Percentiles rank a stretch among this genome's conserved stretches.
These are phyloP conservation scores for Syzygium grande DNA, from an alignment of 345 rosid genomes.

Conservation along the genomic window DNA sequence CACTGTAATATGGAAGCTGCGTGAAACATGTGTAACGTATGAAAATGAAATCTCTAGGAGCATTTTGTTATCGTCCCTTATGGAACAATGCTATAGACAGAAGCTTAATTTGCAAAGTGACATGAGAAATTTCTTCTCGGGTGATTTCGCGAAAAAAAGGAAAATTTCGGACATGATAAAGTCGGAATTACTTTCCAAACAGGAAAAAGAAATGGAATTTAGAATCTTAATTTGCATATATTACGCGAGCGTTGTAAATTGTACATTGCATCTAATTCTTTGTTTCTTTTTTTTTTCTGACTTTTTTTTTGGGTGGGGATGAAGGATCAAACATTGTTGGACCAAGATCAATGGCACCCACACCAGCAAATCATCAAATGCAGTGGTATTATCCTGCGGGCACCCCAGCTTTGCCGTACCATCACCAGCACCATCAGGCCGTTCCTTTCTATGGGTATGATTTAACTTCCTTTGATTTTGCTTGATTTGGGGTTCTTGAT, in stretches of 20 bases:
- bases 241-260: not conserved
- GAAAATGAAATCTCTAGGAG: not conserved
- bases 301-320: not conserved
- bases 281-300: not conserved
- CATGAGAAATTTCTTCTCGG: not conserved
- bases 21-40: not conserved
- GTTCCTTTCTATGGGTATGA: slow-evolving; percentile 73
- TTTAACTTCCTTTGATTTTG: not conserved
- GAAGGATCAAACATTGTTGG: slow-evolving; percentile 48
- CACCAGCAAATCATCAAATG: slow-evolving; percentile 60
- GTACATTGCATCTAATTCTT: not conserved
- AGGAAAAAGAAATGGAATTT: not conserved
- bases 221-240: not conserved
- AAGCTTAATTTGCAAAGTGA: not conserved
- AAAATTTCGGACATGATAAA: not conserved
- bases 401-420: slow-evolving; percentile 33
- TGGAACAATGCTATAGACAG: not conserved
- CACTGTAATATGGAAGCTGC: not conserved
- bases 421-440: slow-evolving; percentile 61
- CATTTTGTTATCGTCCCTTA: not conserved
- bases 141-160: not conserved
- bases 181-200: not conserved
- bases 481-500: not conserved
- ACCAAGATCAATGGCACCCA: slow-evolving; percentile 41
- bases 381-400: slow-evolving; percentile 82